phyloP scores from a whole-genome alignment of 73 alveolate species.

The Paramecium biaurelia region DNA sequence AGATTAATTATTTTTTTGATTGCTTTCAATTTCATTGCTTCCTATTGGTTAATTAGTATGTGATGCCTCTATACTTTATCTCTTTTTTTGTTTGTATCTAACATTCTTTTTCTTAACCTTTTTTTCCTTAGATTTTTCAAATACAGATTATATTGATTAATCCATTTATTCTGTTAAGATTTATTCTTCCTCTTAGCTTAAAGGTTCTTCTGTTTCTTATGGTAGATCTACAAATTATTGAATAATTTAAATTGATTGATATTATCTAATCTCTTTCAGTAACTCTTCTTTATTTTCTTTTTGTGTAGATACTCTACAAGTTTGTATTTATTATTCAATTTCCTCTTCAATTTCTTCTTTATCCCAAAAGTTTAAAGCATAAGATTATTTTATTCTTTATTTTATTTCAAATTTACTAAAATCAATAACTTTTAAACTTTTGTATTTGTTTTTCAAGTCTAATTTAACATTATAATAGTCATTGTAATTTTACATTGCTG shows the following conservation, averaged over 20 bases:
- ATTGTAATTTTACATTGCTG: constrained; percentile 8
- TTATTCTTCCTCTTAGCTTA: not conserved
- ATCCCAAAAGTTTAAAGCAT: not conserved
- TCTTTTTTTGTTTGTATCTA: not conserved
- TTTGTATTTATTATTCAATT: not conserved
- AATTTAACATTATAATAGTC: not conserved
- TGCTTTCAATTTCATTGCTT: not conserved
- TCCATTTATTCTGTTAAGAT: not conserved
- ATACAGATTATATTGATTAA: not conserved
- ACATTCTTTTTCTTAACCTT: not conserved
- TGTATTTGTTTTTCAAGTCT: not conserved
- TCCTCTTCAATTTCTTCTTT: not conserved
- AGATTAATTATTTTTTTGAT: not conserved
- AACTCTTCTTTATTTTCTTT: not conserved
- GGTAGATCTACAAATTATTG: not conserved
- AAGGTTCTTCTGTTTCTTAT: not conserved
- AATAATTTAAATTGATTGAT: not conserved
- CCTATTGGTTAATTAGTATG: not conserved
- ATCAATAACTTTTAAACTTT: not conserved
- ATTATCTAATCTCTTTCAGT: not conserved
- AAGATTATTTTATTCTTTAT: not conserved
- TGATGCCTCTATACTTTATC: not conserved
- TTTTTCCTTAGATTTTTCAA: not conserved
- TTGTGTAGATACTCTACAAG: not conserved
- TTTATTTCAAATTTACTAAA: not conserved